Evolutionary conservation across 805 yeast genomes (phyloP), one percentile per base, ranked within the genome.

Genomic region (Pichia exigua): DNA sequence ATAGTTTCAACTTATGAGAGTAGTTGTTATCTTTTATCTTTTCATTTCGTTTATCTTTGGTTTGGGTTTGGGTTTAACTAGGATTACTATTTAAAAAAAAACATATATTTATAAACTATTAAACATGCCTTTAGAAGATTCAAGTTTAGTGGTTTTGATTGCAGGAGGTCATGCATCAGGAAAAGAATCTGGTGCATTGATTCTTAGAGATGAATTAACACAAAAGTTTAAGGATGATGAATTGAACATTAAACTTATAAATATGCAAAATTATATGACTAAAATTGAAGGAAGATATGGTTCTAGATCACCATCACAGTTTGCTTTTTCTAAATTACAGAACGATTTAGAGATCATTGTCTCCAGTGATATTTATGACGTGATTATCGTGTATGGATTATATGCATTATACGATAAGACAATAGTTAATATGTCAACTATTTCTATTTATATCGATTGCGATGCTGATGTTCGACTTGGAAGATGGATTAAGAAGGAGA

Each of bases 381-480:
- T 79, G 18, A 64, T 76, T 13, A 65, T 90, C 8, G 75, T 89
- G 1, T 83, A 83, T 57, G 97, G 98, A 2, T 70, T 85, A 20
- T 91, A 91, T 62, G 92, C 96, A 0, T 71, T 91, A 24, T 85
- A 80, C 61, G 83, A 87, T 63, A 68, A 70, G 44, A 71, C 70
- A 20, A 65, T 91, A 12, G 67, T 86, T 38, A 70, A 70, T 12
- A 54, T 76, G 61, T 82, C 91, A 0, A 73, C 79, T 1, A 71
- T 90, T 57, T 84, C 81, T 61, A 79, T 91, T 2, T 91, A 84
- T 59, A 74, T 91, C 17, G 94, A 87, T 57, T 78, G 89, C 55
- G 97, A 91, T 66, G 81, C 92, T 1, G 98, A 91, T 65, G 81
- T 85, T 6, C 70, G 97, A 50, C 70, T 91, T 42, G 82, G 88